Percentiles rank a stretch among this genome's conserved stretches.
phyloP scores from a whole-genome alignment of 2,329 filamentous ascomycete genomes.

The Eutypella sp. region DNA sequence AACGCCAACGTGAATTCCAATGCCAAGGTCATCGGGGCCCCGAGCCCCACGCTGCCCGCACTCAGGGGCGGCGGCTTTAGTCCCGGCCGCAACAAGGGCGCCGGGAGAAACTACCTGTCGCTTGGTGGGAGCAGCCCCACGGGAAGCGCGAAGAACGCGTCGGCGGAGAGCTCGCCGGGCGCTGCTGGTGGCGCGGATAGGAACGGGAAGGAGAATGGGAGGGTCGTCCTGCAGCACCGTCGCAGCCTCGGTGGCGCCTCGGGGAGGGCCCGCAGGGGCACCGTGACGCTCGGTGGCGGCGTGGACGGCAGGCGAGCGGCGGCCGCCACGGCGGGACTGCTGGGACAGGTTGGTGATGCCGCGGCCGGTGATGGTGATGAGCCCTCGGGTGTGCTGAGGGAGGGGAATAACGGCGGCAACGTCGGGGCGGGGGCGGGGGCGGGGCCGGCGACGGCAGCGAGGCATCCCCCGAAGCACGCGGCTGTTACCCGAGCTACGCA shows the following conservation, averaged over 20 bases:
- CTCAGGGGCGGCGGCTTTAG: constrained; percentile 35
- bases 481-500: constrained; percentile 11
- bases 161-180: not conserved
- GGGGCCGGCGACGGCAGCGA: not conserved
- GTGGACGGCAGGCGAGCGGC: constrained; percentile 4
- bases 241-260: not conserved
- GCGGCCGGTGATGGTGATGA: constrained; percentile 1
- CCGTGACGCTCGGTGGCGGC: constrained; percentile 14
- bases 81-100: constrained; percentile 27
- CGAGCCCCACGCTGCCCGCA: constrained; percentile 35
- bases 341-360: not conserved
- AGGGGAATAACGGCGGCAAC: not conserved
- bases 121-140: constrained; percentile 29
- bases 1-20: constrained; percentile 2
- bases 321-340: too few relatives aligned
- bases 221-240: not conserved
- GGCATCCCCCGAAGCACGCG: not conserved
- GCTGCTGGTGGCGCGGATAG: not conserved
- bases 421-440: not conserved
- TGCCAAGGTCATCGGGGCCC: constrained; percentile 17
- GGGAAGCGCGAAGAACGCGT: not conserved
- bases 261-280: constrained; percentile 11
- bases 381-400: constrained; percentile 7
- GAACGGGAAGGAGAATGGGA: not conserved
- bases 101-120: constrained; percentile 42